Evolutionary conservation across 2,329 filamentous ascomycete genomes (phyloP).

Genomic region (Paecilomyces fulvus): DNA sequence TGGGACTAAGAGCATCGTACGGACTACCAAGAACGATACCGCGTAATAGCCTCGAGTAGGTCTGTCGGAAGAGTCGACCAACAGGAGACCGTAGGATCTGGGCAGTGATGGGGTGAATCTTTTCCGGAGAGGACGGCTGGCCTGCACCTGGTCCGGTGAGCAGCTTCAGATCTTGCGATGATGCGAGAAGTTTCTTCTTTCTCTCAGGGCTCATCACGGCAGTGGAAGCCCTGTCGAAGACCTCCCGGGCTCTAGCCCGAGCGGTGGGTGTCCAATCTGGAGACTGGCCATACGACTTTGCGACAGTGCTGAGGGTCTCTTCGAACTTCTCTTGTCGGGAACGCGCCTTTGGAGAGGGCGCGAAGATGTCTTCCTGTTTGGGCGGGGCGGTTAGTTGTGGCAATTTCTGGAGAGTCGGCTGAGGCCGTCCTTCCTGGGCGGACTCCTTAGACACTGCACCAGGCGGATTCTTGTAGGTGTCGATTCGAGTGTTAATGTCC

Average conservation of each 20-base stretch:
- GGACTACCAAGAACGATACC: slow-evolving; percentile 66
- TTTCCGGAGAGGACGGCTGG: slow-evolving; percentile 34
- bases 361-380: slow-evolving; percentile 41
- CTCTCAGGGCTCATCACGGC: slow-evolving; percentile 32
- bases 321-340: slow-evolving; percentile 29
- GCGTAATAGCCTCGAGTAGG: slow-evolving; percentile 56
- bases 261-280: slow-evolving; percentile 36
- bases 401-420: slow-evolving; percentile 35
- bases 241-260: slow-evolving; percentile 28
- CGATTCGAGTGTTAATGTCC: slow-evolving; percentile 59
- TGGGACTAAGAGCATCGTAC: slow-evolving; percentile 58
- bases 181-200: slow-evolving; percentile 28
- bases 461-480: slow-evolving; percentile 46
- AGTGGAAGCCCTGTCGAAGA: slow-evolving; percentile 30
- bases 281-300: slow-evolving; percentile 38
- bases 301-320: slow-evolving; percentile 35
- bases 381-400: slow-evolving; percentile 43
- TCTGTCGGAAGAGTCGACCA: slow-evolving; percentile 62
- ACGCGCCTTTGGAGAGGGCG: slow-evolving; percentile 27
- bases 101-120: slow-evolving; percentile 42
- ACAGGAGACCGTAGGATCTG: slow-evolving; percentile 44
- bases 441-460: slow-evolving; percentile 28
- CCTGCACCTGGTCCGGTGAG: slow-evolving; percentile 18
- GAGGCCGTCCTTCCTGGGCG: slow-evolving; percentile 27
- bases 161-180: slow-evolving; percentile 29